Base-by-base conservation (phyloP, 1,284 basidiomycete genomes). In the Waitea zeae region DNA sequence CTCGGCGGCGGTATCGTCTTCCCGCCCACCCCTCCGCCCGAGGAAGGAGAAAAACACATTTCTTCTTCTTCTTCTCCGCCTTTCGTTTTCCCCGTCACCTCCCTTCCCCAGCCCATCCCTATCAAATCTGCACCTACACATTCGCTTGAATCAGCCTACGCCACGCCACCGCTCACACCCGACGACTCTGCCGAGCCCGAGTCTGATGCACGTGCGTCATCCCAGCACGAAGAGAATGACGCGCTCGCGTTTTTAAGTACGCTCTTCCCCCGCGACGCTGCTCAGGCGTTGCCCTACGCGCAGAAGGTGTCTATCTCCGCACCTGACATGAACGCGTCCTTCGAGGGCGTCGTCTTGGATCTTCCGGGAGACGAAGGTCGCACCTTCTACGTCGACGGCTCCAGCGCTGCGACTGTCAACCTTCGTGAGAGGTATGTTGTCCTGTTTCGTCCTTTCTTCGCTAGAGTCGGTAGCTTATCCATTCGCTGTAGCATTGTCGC, bases 361-460 rank as follows among this genome's bases (percentile, higher is more conserved):
- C 50, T 82, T n/a, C 79, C 78, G 17, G 71, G 64, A 36, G 22
- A 26, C 22, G 61, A 66, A 41, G 56, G 68, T 22, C 79, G 70
- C 57, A 82, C 77, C 12, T 58, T 86, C 27, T 86, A 83, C 46
- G 75, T 86, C 35, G 74, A 83, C 47, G 78, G 78, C 42, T 81
- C 82, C 59, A 77, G 70, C 44, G 77, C 81, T 22, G 69, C 75
- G 39, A 64, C 68, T 17, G 72, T 84, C 44, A 75, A 70, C 50
- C 59, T 86, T 28, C 65, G 80, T 44, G 82, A 86, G 62, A 84
- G 81, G 80, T 82, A 42, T 28, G 57, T 46, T 27, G 38, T 14
- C 12, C 33, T 33, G 20, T n/a, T n/a, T n/a, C n/a, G n/a, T n/a
- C n/a, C n/a, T n/a, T n/a, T n/a, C n/a, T n/a, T n/a, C n/a, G 22